phyloP scores from a whole-genome alignment of 148 eudicot genomes.

The Amaranthus palmeri region DNA sequence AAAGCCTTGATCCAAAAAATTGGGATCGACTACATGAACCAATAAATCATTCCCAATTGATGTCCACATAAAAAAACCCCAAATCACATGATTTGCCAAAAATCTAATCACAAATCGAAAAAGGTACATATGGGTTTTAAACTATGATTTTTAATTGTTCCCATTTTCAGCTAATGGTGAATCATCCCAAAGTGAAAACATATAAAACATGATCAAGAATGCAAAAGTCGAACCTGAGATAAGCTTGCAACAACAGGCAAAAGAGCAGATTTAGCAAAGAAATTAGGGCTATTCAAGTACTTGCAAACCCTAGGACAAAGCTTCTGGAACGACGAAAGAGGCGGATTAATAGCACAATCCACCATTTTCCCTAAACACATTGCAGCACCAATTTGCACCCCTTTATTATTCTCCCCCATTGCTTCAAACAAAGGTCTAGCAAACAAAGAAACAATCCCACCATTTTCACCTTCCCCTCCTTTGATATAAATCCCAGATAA shows the following conservation, averaged over 20 bases:
- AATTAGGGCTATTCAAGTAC: slow-evolving; percentile 72
- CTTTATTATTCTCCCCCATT: slow-evolving; percentile 78
- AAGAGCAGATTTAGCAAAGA: slow-evolving; percentile 74
- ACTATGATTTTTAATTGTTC: no score
- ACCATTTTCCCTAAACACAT: slow-evolving; percentile 83
- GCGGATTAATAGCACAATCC: slow-evolving; percentile 60
- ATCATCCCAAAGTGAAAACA: not conserved
- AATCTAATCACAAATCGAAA: no score
- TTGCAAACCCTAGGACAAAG: slow-evolving; percentile 85
- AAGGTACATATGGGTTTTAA: no score
- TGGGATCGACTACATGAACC: not conserved
- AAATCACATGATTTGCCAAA: not conserved
- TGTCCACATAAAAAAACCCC: no score
- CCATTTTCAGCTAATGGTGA: not conserved
- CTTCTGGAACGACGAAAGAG: slow-evolving; percentile 61
- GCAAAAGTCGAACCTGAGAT: slow-evolving; percentile 59
- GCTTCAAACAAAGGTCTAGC: slow-evolving; percentile 91
- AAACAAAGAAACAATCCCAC: slow-evolving; percentile 62
- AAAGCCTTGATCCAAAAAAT: no score
- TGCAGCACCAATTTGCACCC: slow-evolving; percentile 76
- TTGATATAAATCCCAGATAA: slow-evolving; percentile 55
- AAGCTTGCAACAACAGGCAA: slow-evolving; percentile 75
- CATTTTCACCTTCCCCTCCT: slow-evolving; percentile 46
- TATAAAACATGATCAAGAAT: not conserved
- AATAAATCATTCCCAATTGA: not conserved